Evolutionary conservation across 208 protist species (phyloP), one percentile per base, ranked within the genome.

Genomic region (Acanthamoeba polyphaga): DNA sequence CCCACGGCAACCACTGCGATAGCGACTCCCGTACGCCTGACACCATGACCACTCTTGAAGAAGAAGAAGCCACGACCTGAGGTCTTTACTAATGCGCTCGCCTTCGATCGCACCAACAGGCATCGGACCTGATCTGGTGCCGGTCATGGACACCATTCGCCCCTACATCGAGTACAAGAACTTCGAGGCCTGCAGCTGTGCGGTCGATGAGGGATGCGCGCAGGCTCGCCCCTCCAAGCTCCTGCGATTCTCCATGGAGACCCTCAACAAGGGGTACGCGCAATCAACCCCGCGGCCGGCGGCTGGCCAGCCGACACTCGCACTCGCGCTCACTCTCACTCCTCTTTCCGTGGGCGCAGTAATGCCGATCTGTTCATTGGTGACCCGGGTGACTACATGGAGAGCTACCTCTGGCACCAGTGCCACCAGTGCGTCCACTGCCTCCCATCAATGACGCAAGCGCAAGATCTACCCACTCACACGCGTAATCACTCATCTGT

Each of bases 341-440:
- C 10, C 72, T 32, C 2, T 13, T 49, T 0, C 49, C 34, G 6
- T 10, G 1, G 17, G 3, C 4, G 3, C 62, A 93, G 88, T n/a
- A 93, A 74, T 78, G 88, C 88, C 27, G 88, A 93, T 32, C 88
- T 93, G 27, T 93, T 93, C 68, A 93, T 93, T 32, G 88, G 88
- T 49, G 46, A 51, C 17, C 68, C 88, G 7, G 88, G 88, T 15
- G 88, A 93, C 88, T 93, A 78, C 46, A 29, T 46, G n/a, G 88
- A 93, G 8, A 34, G 17, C 62, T 93, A 93, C 68, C 43, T 78
- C 3, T 93, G 88, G 88, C 88, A 93, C 29, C 88, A 93, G 51
- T 93, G 64, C 62, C 88, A 93, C 68, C 70, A 93, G 88, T 93
- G 74, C 58, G 62, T 32, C 10, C 24, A 0, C 38, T 55, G 1